Evolutionary conservation across 1,284 basidiomycete genomes (phyloP), one percentile per base, ranked within the genome.

Genomic region (Ganoderma multipileum): DNA sequence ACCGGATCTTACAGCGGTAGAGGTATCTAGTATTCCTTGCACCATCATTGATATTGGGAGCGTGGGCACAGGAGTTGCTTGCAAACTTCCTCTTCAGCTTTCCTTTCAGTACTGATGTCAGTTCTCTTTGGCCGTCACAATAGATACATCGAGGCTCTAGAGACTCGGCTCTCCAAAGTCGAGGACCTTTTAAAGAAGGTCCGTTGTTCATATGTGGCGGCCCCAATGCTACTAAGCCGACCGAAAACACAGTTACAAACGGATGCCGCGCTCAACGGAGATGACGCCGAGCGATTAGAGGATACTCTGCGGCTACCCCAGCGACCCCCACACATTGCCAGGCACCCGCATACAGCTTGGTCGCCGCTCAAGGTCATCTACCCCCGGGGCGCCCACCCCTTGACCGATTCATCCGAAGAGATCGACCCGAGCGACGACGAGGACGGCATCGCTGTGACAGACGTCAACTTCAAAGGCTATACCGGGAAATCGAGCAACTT

Each of bases 401-500:
- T 63, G n/a, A 38, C 38, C 2, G 58, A 63, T 6, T 39, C 61
- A 44, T 39, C 41, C 18, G 79, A 81, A 26, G 76, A 79, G 12
- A 69, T 80, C 28, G 73, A 73, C 0, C 70, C 77, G 18, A 81
- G 77, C 41, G 81, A 83, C 30, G 81, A 82, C 23, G 81, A 82
- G 39, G 59, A 38, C n/a, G 79, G 79, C 57, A 70, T 73, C 7
- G 69, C 86, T 28, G 71, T 76, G 1, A 66, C 86, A 9, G 52
- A 68, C 81, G 33, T 78, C 81, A 0, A 71, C 70, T 3, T 83
- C 2, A 80, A 82, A 42, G 83, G 90, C 9, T 94, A 91, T 78
- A 90, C 91, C 71, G 92, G 92, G 0, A 91, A 92, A 74, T 90
- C 90, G 0, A 93, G 91, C 63, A 87, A 88, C 3, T 84, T 88